phyloP scores from a whole-genome alignment of 176 grass and related monocot species.

The Cenchrus americanus region DNA sequence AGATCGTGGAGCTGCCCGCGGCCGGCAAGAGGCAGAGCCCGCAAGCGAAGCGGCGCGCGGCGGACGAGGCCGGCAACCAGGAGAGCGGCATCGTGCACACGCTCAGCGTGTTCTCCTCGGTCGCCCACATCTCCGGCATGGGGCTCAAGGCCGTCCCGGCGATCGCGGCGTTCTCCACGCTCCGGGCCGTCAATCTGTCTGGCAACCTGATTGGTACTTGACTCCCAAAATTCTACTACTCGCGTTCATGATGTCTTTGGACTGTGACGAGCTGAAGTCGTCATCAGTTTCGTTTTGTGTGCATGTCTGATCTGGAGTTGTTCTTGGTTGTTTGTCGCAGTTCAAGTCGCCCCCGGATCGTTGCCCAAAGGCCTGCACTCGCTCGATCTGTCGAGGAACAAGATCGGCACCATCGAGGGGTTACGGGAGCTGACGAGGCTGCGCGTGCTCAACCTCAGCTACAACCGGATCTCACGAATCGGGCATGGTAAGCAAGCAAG shows the following conservation, averaged over 20 bases:
- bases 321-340: conserved; percentile 22
- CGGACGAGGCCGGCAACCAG: conserved; percentile 48
- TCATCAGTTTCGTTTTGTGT: not conserved
- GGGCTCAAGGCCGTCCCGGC: conserved; percentile 66
- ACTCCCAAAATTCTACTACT: not conserved
- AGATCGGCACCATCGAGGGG: conserved; percentile 74
- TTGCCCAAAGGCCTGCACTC: conserved; percentile 78
- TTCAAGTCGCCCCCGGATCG: conserved; percentile 58
- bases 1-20: conserved; percentile 58
- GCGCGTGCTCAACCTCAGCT: conserved; percentile 85
- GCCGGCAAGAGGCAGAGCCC: conserved; percentile 24
- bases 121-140: conserved; percentile 80
- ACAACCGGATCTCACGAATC: conserved; percentile 85
- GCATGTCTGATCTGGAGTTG: not conserved
- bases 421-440: conserved; percentile 84
- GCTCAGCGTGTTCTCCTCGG: conserved; percentile 61
- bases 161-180: conserved; percentile 73
- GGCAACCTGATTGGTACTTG: conserved; percentile 82
- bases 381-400: conserved; percentile 93
- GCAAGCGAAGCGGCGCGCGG: conserved; percentile 36
- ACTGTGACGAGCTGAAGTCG: not conserved
- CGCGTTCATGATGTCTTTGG: not conserved
- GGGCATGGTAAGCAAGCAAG: conserved; percentile 62
- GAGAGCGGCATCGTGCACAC: conserved; percentile 65
- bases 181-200: conserved; percentile 84